These are phyloP conservation scores for Pythium utonaiense DNA, from an alignment of 352 stramenopile genomes.

Conservation along the genomic window DNA sequence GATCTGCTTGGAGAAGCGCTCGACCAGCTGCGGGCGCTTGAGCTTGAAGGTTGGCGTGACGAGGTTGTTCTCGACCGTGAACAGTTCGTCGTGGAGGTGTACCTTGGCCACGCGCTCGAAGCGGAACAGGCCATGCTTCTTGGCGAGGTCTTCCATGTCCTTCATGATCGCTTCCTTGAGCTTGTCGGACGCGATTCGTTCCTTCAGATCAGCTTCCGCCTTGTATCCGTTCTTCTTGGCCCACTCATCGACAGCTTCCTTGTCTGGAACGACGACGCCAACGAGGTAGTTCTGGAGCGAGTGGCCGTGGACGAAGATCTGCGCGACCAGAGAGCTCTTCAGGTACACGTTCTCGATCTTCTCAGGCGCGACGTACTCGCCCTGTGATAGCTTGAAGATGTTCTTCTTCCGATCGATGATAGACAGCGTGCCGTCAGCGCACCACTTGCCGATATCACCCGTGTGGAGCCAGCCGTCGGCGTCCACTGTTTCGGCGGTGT, in stretches of 20 bases:
- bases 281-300: slow-evolving; percentile 93
- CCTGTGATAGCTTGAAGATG: slow-evolving; percentile 92
- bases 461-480: slow-evolving; percentile 95
- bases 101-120: slow-evolving; percentile 92
- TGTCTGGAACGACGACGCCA: slow-evolving; percentile 92
- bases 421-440: slow-evolving; percentile 85
- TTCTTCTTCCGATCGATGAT: slow-evolving; percentile 93
- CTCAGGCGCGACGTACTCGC: slow-evolving; percentile 95
- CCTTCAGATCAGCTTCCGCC: slow-evolving; percentile 21
- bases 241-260: slow-evolving; percentile 83
- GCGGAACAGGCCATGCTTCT: slow-evolving; percentile 74
- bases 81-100: slow-evolving; percentile 81
- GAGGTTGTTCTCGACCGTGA: slow-evolving; percentile 90
- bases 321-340: slow-evolving; percentile 87
- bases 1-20: slow-evolving; percentile 82
- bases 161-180: slow-evolving; percentile 61
- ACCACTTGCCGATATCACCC: slow-evolving; percentile 95
- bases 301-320: slow-evolving; percentile 95
- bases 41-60: slow-evolving; percentile 97
- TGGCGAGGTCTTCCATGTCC: slow-evolving; percentile 69
- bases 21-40: slow-evolving; percentile 89
- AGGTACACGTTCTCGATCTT: slow-evolving; percentile 96
- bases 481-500: slow-evolving; percentile 89
- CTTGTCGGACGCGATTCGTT: slow-evolving; percentile 26
- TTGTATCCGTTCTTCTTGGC: slow-evolving; percentile 42